Conservation (phyloP, 2,329 filamentous ascomycete genomes). For the Cyphellophora europaea region DNA sequence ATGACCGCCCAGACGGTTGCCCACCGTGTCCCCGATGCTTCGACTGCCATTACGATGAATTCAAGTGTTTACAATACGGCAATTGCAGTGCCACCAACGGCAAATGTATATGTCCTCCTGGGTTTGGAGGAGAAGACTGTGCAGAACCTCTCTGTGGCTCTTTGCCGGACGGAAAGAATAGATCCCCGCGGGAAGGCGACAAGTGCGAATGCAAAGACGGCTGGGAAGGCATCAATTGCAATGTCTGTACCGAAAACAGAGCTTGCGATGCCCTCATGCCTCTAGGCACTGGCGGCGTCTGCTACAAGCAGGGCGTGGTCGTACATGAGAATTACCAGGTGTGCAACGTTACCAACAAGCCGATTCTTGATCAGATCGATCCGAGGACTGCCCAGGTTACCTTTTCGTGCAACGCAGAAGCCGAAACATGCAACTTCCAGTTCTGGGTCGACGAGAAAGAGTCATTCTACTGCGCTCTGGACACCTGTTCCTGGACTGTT, state of each 20-base stretch:
- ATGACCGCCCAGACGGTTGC: slow-evolving; percentile 58
- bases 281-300: slow-evolving; percentile 70
- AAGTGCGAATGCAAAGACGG: slow-evolving; percentile 79
- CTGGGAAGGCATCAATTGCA: slow-evolving; percentile 97
- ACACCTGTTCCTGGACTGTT: slow-evolving; percentile 66
- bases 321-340: slow-evolving; percentile 96
- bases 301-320: slow-evolving; percentile 82
- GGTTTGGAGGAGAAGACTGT: slow-evolving; percentile 92
- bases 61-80: slow-evolving; percentile 84
- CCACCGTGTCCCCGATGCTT: slow-evolving; percentile 55
- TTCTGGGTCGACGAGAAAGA: slow-evolving; percentile 95
- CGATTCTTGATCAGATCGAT: slow-evolving; percentile 80
- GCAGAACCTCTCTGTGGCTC: slow-evolving; percentile 87
- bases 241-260: slow-evolving; percentile 74
- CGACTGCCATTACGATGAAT: slow-evolving; percentile 92
- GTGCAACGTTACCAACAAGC: slow-evolving; percentile 92
- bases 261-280: slow-evolving; percentile 87
- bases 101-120: slow-evolving; percentile 83
- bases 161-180: slow-evolving; percentile 68
- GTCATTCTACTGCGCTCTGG: slow-evolving; percentile 90
- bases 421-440: slow-evolving; percentile 82
- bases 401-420: slow-evolving; percentile 74
- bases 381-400: slow-evolving; percentile 85
- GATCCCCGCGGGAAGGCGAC: slow-evolving; percentile 58
- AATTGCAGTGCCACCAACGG: slow-evolving; percentile 83